Evolutionary conservation across 2,329 filamentous ascomycete species (phyloP), one percentile per base, ranked within the genome.

Genomic region (Pseudogymnoascus sp.): DNA sequence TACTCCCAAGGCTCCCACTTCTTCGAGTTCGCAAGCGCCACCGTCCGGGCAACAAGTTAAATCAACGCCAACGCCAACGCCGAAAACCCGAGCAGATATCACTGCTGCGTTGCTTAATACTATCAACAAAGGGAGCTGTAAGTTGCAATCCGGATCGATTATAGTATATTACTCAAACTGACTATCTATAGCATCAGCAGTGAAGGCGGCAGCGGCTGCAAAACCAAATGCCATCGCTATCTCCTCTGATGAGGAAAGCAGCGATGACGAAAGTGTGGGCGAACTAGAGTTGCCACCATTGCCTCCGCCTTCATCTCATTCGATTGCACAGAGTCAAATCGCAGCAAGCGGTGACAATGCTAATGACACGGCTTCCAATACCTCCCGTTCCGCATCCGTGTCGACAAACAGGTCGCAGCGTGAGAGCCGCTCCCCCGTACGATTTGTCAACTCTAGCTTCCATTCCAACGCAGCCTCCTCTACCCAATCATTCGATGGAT

Each of bases 381-480:
- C 33, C 1, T 60, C 58, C 12, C 33, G 35, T 40, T 41, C 58
- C 14, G 58, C 58, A 28, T 60, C 58, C 9, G 58, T 40, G 12
- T 60, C 58, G 14, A 40, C 58, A 7, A 31, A 38, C 58, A 40
- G 35, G 18, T 60, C 58, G 5, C n/a, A 55, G 16, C 33, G 58
- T 16, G 58, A 41, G 35, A 60, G 58, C 35, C 58, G 58, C 58
- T 60, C 58, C 11, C 58, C 58, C 5, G 58, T 60, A 38, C 35
- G 33, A 60, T 60, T 60, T 41, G 58, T 60, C 58, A 25, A 60
- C 21, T 60, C 58, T 14, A 41, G 35, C 33, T 38, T 31, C 33
- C 33, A 40, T 31, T 60, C 38, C 21, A 60, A 60, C 16, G 58
- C 58, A 31, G 58, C 21, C 21, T 40, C 33, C 33, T 40, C 33